phyloP scores from a whole-genome alignment of 2,329 filamentous ascomycete species.

The Apiospora rasikravindrae region DNA sequence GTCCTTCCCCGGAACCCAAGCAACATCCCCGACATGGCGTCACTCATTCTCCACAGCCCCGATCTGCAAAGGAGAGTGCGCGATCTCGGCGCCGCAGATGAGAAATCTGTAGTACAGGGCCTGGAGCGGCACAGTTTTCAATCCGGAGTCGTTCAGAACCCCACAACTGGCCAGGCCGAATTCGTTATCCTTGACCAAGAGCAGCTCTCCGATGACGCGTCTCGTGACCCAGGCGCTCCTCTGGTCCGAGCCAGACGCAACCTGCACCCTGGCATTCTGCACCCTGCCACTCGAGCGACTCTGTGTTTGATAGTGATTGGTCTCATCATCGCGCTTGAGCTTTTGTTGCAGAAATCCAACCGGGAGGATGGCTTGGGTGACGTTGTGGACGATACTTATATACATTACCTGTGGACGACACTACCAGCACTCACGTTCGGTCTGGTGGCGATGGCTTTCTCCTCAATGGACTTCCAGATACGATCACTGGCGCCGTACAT shows the following conservation, averaged over 20 bases:
- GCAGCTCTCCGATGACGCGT: constrained; percentile 21
- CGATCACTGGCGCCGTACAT: constrained; percentile 20
- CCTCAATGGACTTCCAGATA: constrained; percentile 14
- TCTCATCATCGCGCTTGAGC: constrained; percentile 42
- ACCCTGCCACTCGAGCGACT: constrained; percentile 35
- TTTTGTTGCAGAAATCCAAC: constrained; percentile 39
- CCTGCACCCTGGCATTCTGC: constrained; percentile 38
- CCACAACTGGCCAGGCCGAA: constrained; percentile 27
- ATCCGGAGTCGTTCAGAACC: neutral
- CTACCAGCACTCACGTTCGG: constrained; percentile 18
- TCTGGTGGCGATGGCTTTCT: neutral
- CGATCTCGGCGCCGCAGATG: constrained; percentile 41
- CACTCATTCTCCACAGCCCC: constrained; percentile 43
- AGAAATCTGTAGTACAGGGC: constrained; percentile 33
- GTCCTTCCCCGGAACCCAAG: constrained; percentile 44
- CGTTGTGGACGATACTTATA: constrained; percentile 33
- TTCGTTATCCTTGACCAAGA: constrained; percentile 32
- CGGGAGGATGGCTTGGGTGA: constrained; percentile 38
- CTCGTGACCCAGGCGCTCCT: neutral
- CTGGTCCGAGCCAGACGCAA: constrained; percentile 26
- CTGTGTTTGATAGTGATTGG: constrained; percentile 35
- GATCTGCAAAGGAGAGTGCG: constrained; percentile 41
- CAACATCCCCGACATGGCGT: constrained; percentile 42
- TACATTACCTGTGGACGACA: constrained; percentile 30
- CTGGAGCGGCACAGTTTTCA: constrained; percentile 36